A percentile compares a stretch with the other conserved stretches of the same genome.
phyloP scores from a whole-genome alignment of 495 filamentous ascomycete species.

The Patellaria atrata region DNA sequence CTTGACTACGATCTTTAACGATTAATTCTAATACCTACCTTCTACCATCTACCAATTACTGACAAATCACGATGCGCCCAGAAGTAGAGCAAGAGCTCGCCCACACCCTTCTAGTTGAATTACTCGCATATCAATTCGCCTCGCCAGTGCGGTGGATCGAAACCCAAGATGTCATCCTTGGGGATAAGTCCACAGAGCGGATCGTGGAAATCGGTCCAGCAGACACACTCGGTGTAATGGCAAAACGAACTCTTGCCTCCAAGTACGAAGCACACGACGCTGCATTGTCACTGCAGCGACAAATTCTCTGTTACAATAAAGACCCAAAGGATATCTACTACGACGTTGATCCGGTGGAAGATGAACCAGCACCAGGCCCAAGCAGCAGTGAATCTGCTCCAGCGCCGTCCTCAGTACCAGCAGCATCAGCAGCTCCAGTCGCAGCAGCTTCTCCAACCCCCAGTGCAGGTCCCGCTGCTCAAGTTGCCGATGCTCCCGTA shows the following conservation, averaged over 20 bases:
- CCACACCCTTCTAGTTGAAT: conserved; percentile 93
- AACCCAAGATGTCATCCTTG: conserved; percentile 97
- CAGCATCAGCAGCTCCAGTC: conserved; percentile 22
- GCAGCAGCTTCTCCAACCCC: conserved; percentile 44
- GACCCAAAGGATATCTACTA: conserved; percentile 99
- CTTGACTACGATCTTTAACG: not conserved
- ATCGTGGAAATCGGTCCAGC: conserved; percentile 96
- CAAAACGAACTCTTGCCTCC: conserved; percentile 83
- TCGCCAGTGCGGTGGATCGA: conserved; percentile 99
- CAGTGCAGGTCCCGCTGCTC: conserved; percentile 74
- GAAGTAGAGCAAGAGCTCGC: conserved; percentile 97
- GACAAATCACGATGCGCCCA: conserved; percentile 61
- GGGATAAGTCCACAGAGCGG: conserved; percentile 85
- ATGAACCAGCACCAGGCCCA: conserved; percentile 54
- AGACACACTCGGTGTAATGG: conserved; percentile 97
- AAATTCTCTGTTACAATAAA: conserved; percentile 99
- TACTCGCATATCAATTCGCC: conserved; percentile 97
- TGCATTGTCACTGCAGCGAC: conserved; percentile 83
- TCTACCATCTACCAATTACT: not conserved
- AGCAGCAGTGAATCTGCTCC: conserved; percentile 32
- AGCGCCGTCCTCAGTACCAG: conserved; percentile 40
- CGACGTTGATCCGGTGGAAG: conserved; percentile 88
- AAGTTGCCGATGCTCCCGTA: conserved; percentile 74
- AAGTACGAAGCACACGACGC: conserved; percentile 99
- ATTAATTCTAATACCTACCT: not conserved